A percentile compares a stretch with the other conserved stretches of the same genome.
phyloP scores from a whole-genome alignment of 2,329 filamentous ascomycete genomes.

The Endoconidiophora polonica region DNA sequence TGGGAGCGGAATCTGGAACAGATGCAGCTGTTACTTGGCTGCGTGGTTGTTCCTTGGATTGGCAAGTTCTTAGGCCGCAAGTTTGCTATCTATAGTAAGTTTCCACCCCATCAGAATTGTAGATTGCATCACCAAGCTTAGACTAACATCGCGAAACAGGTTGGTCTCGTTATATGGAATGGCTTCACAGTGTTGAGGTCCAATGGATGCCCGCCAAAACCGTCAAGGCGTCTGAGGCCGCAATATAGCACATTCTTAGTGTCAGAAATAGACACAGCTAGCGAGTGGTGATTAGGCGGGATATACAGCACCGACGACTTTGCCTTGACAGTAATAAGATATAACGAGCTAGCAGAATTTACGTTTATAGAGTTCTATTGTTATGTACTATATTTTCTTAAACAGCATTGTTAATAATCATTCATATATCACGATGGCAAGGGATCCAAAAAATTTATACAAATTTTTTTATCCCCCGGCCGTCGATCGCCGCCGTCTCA shows the following conservation, averaged over 20 bases:
- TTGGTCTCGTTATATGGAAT: constrained; percentile 85
- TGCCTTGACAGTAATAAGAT: no score
- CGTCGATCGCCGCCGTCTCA: no score
- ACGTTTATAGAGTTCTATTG: no score
- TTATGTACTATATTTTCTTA: no score
- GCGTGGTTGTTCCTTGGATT: constrained; percentile 85
- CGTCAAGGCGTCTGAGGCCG: constrained; percentile 29
- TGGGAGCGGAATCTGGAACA: constrained; percentile 93
- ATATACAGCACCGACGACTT: constrained; percentile 1
- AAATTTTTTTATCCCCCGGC: no score
- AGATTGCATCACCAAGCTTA: not conserved
- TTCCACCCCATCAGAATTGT: not conserved
- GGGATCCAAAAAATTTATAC: no score
- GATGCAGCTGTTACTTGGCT: constrained; percentile 77
- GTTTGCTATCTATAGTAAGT: constrained; percentile 88
- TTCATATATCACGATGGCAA: no score
- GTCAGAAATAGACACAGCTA: no score
- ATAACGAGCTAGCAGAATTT: no score
- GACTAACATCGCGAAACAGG: constrained; percentile 33
- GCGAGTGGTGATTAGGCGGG: not conserved
- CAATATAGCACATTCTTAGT: not conserved
- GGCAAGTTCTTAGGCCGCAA: constrained; percentile 92
- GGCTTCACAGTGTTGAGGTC: constrained; percentile 71
- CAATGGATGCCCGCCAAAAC: constrained; percentile 41
- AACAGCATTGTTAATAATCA: no score